Base-by-base conservation (phyloP, 768 basidiomycete species). In the Serendipita indica region DNA sequence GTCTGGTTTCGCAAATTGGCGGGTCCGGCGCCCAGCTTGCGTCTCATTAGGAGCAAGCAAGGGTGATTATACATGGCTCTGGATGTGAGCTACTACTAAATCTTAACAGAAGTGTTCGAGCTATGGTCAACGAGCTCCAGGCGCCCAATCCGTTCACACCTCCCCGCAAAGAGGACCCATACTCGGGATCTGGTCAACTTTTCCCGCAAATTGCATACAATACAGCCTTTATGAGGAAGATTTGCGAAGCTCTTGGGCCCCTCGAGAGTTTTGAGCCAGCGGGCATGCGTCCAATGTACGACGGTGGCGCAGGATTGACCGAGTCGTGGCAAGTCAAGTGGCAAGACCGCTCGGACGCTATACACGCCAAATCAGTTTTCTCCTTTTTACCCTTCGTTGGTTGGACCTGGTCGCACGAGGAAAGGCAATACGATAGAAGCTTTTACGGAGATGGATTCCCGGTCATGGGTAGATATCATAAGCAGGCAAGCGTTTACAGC, bases 1-100 rank as follows among this genome's bases (percentile, higher is more conserved):
- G 72, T 90, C 57, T 89, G 88, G 25, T 89, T 85, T 82, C 61
- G 46, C 71, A 64, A 27, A 37, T 18, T 6, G 18, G 14, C 12
- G n/a, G 35, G 10, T 10, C 35, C 35, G 10, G 10, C n/a, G 10
- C 35, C 35, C 10, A 37, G n/a, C 10, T n/a, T 37, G 35, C 10
- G 35, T 10, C 35, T 37, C 35, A 10, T 37, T 10, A 10, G 35
- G n/a, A 37, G n/a, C 35, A 10, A 10, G n/a, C 35, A 37, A 37
- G 35, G 35, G 35, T 37, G 35, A 10, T 10, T 37, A 37, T n/a
- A 37, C 35, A 10, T 37, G 35, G 10, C n/a, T 37, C n/a, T 37
- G 10, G 10, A 37, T 37, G n/a, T 37, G 10, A 10, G 10, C 10
- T 10, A 10, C 35, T 37, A 37, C 35, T 37, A n/a, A 37, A 37